Evolutionary conservation across 441 rosid species (phyloP), one percentile per base, ranked within the genome.

Genomic region (Euphorbia celastroides): DNA sequence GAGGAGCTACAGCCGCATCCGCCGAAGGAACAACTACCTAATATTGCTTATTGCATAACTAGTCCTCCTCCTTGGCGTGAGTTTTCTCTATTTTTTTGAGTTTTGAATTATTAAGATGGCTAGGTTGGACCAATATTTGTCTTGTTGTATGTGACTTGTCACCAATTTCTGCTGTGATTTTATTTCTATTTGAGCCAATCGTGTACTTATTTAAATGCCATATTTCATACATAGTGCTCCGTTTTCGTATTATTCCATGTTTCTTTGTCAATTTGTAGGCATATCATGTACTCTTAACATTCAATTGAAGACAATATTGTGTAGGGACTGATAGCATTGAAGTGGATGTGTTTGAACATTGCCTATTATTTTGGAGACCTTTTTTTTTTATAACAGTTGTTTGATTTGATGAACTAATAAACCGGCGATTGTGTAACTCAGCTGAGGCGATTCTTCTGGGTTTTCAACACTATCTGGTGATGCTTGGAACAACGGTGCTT

Each of bases 11-110:
- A 76, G 73, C 89, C 97, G 54, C 99, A 95, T 72, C 97, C 92
- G 30, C 72, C 83, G 2, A 95, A 87, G 77, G 97, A 90, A 73
- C 99, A 90, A 86, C 93, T 95, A 51, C 96, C 93, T 27, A 79
- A 80, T 71, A 81, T 95, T 73, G 75, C 89, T 75, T 95, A 79
- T 62, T 95, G 99, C 80, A 88, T 95, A 56, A 84, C 98, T 17
- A 95, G 99, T 58, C 98, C 97, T 67, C 99, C 99, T 77, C 98
- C 95, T 70, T 95, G 95, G 97, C 98, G 99, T 92, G 63, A 90
- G 98, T 84, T 85, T 42, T 20, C 19, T 56, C 36, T 64, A 20
- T 13, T 23, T 54, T 12, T 26, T 41, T 27, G 16, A n/a, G 4
- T 19, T 36, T 64, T 38, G 5, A 54, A 8, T 65, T 7, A 7